These are phyloP conservation scores for Lecanosticta acicola DNA, from an alignment of 2,329 filamentous ascomycete genomes.

Conservation along the genomic window DNA sequence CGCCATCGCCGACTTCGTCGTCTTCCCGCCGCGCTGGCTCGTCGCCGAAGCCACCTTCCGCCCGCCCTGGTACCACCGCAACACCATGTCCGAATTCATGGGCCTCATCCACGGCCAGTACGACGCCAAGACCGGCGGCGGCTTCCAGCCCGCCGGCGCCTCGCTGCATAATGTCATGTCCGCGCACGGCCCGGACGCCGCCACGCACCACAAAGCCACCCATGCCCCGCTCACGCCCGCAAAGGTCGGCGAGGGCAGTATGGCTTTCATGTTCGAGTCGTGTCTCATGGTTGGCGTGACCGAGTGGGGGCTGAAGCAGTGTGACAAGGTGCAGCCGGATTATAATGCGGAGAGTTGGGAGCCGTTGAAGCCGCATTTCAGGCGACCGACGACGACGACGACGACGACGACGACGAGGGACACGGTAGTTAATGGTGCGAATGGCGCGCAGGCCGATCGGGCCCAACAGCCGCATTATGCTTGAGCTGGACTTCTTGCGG, in stretches of 20 bases:
- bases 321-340: conserved; percentile 62
- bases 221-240: conserved; percentile 50
- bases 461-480: conserved; percentile 16
- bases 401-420: conserved; percentile 7
- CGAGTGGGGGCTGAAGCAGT: conserved; percentile 65
- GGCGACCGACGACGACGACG: conserved; percentile 19
- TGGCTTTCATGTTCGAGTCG: conserved; percentile 66
- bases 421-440: conserved; percentile 3
- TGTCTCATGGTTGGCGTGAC: conserved; percentile 66
- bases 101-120: conserved; percentile 55
- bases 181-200: conserved; percentile 52
- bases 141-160: conserved; percentile 56
- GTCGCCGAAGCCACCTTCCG: conserved; percentile 65
- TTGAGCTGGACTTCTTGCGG: too few species aligned
- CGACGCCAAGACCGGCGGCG: conserved; percentile 52
- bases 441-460: conserved; percentile 12
- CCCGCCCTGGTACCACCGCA: conserved; percentile 67
- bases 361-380: conserved; percentile 44
- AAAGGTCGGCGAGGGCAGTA: conserved; percentile 56
- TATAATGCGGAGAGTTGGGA: conserved; percentile 82
- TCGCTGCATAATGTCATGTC: conserved; percentile 46
- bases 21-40: conserved; percentile 67
- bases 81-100: conserved; percentile 63
- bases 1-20: conserved; percentile 63
- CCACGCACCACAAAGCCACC: conserved; percentile 52